Evolutionary conservation across 2,329 filamentous ascomycete genomes (phyloP), one percentile per base, ranked within the genome.

Genomic region (Coniochaeta sp.): DNA sequence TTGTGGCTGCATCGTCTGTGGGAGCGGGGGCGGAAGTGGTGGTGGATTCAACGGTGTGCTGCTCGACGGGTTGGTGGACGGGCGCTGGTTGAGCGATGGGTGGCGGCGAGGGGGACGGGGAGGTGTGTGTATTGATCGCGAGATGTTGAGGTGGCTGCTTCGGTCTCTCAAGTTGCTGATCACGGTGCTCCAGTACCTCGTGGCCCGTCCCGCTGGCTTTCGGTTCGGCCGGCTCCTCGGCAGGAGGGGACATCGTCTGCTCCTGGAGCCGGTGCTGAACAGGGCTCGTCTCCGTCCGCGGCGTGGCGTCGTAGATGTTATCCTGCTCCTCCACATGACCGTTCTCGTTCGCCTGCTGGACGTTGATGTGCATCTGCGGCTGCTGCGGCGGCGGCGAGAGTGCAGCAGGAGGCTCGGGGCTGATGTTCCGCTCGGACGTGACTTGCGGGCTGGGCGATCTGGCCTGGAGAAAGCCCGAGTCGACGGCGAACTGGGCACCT

Each of bases 271-370:
- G 38, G 24, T 30, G 26, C 22, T 50, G 48, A 2, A 26, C 7
- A n/a, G 49, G 20, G 14, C 16, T 51, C 6, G 24, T 42, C 12
- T 42, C 38, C 18, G 38, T 22, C 4, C 58, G 55, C 3, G 68
- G 67, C 22, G 61, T 65, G 14, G 66, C 65, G 30, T 64, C 59
- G 55, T 71, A 70, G 6, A 71, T 56, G 51, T 69, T 63, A 7
- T 68, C 64, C 18, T 62, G 60, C 22, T 56, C 57, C 8, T 49
- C 47, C 6, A 2, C 38, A 26, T 42, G 38, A n/a, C n/a, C n/a
- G n/a, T n/a, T n/a, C 8, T 54, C 53, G 26, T 62, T 59, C 14
- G 48, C 50, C 40, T 56, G 51, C 6, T 53, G 54, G 3, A 56
- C 53, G 24, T 48, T 26, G 28, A 52, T 47, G 32, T 16, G 40